Evolutionary conservation across 371 early-diverging fungal species (phyloP).

Genomic region (Mucor racemosus): DNA sequence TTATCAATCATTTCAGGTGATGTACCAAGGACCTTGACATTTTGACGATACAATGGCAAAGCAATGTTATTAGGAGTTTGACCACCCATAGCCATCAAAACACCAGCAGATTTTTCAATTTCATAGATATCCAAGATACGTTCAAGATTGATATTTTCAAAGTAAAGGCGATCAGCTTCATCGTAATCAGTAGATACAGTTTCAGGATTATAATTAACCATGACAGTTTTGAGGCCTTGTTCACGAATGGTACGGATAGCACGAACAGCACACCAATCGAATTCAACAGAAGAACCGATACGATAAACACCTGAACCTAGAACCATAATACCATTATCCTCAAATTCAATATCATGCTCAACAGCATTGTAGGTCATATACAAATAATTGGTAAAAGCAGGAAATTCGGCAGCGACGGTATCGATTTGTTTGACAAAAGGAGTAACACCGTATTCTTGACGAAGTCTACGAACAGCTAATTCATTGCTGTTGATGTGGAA

Average conservation of each 20-base stretch:
- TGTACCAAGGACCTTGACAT: conserved; percentile 92
- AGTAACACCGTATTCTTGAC: conserved; percentile 77
- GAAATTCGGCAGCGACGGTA: conserved; percentile 97
- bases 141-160: conserved; percentile 91
- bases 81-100: conserved; percentile 93
- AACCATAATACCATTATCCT: conserved; percentile 91
- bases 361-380: conserved; percentile 95
- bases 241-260: conserved; percentile 89
- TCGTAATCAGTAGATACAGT: conserved; percentile 97
- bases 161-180: conserved; percentile 95
- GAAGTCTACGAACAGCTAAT: conserved; percentile 82
- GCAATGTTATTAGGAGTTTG: conserved; percentile 97
- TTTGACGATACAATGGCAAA: conserved; percentile 79
- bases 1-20: conserved; percentile 92
- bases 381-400: conserved; percentile 93
- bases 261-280: conserved; percentile 96
- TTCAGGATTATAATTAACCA: conserved; percentile 98
- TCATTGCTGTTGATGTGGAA: conserved; percentile 79
- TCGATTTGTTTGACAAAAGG: conserved; percentile 97
- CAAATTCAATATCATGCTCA: conserved; percentile 86
- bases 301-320: conserved; percentile 96
- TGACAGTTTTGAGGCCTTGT: conserved; percentile 84
- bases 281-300: conserved; percentile 94
- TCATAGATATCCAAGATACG: conserved; percentile 94
- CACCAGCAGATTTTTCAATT: conserved; percentile 79